Conservation (phyloP, 2,329 filamentous ascomycete genomes). For the Alternaria dauci region DNA sequence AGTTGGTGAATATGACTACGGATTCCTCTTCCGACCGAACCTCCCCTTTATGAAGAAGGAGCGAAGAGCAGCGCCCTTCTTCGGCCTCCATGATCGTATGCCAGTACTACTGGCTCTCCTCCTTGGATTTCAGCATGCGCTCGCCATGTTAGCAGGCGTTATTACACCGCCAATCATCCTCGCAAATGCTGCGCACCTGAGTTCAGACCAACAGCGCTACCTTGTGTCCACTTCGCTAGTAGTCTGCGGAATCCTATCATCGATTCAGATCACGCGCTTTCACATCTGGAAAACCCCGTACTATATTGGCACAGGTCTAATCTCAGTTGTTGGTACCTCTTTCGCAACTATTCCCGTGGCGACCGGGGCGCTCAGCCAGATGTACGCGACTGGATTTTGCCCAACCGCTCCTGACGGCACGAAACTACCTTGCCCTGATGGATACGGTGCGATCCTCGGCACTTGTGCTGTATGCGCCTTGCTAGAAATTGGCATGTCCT, state of each 20-base stretch:
- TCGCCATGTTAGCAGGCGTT: conserved; percentile 73
- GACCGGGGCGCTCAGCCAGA: conserved; percentile 74
- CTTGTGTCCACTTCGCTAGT: conserved; percentile 81
- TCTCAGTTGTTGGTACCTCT: conserved; percentile 81
- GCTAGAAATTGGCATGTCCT: conserved; percentile 77
- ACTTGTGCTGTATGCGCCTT: conserved; percentile 62
- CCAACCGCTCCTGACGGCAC: conserved; percentile 67
- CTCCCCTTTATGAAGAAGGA: conserved; percentile 79
- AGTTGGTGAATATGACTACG: conserved; percentile 89
- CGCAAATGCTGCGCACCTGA: conserved; percentile 70
- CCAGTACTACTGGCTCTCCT: conserved; percentile 77
- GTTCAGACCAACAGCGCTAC: conserved; percentile 71
- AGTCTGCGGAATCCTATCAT: conserved; percentile 77
- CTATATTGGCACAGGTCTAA: conserved; percentile 71
- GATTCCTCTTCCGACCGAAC: conserved; percentile 81
- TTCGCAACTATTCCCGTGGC: conserved; percentile 80
- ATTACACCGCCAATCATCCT: conserved; percentile 83
- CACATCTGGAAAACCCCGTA: conserved; percentile 76
- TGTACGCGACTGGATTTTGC: conserved; percentile 78
- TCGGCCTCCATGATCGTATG: conserved; percentile 81
- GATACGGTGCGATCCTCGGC: conserved; percentile 78
- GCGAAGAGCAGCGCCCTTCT: conserved; percentile 74
- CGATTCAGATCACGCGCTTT: conserved; percentile 78
- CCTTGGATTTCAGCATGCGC: conserved; percentile 79
- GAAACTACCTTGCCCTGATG: conserved; percentile 76